phyloP scores from a whole-genome alignment of 805 yeast genomes.

The Helenozyma baotianmanensis region DNA sequence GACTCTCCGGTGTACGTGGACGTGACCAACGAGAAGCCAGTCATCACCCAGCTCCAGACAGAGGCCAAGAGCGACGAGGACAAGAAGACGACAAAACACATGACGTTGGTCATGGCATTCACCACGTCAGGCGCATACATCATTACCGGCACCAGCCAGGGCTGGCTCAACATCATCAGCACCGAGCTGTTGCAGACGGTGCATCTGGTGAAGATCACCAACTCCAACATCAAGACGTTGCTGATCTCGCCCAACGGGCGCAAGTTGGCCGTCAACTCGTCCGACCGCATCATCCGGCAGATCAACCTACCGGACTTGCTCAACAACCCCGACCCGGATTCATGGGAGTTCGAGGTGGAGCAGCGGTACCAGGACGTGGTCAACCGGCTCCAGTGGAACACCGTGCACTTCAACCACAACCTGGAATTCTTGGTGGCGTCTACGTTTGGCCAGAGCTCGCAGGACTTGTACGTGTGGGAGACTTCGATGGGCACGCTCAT shows the following conservation, averaged over 20 bases:
- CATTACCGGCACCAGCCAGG: slow-evolving; percentile 76
- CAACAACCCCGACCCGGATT: slow-evolving; percentile 24
- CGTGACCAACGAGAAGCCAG: slow-evolving; percentile 7
- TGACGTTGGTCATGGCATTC: slow-evolving; percentile 49
- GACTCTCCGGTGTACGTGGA: slow-evolving; percentile 51
- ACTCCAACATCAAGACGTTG: slow-evolving; percentile 67
- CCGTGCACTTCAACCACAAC: slow-evolving; percentile 66
- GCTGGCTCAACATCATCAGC: slow-evolving; percentile 57
- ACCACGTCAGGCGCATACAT: slow-evolving; percentile 52
- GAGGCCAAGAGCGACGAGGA: slow-evolving; percentile 12
- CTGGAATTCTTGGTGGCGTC: slow-evolving; percentile 86
- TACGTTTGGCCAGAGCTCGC: slow-evolving; percentile 76
- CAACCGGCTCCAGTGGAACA: slow-evolving; percentile 83
- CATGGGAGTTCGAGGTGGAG: slow-evolving; percentile 58
- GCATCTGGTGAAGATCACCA: slow-evolving; percentile 53
- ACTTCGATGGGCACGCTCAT: slow-evolving; percentile 82
- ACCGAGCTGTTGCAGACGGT: slow-evolving; percentile 30
- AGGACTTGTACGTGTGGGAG: slow-evolving; percentile 91
- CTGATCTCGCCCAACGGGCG: slow-evolving; percentile 54
- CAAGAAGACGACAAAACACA: slow-evolving; percentile 25
- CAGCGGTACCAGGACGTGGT: slow-evolving; percentile 89
- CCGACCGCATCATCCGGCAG: slow-evolving; percentile 73
- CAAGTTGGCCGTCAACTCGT: slow-evolving; percentile 67
- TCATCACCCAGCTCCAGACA: slow-evolving; percentile 16
- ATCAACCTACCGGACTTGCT: slow-evolving; percentile 43